Percentiles rank a stretch among this genome's conserved stretches.
These are phyloP conservation scores for Casuarina glauca DNA, from an alignment of 306 rosid species.

Conservation along the genomic window DNA sequence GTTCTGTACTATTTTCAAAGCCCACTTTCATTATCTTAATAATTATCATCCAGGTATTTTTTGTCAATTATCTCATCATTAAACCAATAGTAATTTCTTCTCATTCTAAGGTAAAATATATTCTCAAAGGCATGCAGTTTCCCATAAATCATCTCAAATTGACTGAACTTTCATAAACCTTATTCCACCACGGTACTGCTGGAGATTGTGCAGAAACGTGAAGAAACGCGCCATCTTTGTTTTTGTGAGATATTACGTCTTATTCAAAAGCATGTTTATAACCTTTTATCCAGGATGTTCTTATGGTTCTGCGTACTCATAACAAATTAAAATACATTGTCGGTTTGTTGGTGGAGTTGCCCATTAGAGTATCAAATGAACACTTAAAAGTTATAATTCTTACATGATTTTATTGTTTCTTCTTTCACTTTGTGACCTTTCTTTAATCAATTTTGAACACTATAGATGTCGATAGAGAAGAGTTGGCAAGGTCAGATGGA, in stretches of 20 bases:
- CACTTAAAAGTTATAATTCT: not conserved
- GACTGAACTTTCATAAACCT: constrained; percentile 5
- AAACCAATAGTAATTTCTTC: not conserved
- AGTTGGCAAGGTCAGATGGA: constrained; percentile 69
- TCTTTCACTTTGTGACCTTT: not conserved
- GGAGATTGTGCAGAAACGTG: not conserved
- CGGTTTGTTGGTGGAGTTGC: not conserved
- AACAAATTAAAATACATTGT: not conserved
- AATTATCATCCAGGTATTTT: not conserved
- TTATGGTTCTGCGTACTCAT: not conserved
- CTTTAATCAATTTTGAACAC: constrained; percentile 16
- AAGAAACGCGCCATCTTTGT: not conserved
- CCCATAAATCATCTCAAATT: constrained; percentile 5
- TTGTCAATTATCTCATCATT: not conserved
- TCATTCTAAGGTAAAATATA: not conserved
- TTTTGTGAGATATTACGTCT: not conserved
- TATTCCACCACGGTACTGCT: not conserved
- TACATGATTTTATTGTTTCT: not conserved
- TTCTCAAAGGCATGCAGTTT: not conserved
- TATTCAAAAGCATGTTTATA: not conserved
- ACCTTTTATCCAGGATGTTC: not conserved
- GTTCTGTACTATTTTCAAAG: not conserved
- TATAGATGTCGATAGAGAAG: constrained; percentile 69
- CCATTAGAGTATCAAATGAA: not conserved
- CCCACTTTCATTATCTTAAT: not conserved